These are phyloP conservation scores for Citrullus mucosospermus DNA, from an alignment of 306 rosid species.

Conservation along the genomic window DNA sequence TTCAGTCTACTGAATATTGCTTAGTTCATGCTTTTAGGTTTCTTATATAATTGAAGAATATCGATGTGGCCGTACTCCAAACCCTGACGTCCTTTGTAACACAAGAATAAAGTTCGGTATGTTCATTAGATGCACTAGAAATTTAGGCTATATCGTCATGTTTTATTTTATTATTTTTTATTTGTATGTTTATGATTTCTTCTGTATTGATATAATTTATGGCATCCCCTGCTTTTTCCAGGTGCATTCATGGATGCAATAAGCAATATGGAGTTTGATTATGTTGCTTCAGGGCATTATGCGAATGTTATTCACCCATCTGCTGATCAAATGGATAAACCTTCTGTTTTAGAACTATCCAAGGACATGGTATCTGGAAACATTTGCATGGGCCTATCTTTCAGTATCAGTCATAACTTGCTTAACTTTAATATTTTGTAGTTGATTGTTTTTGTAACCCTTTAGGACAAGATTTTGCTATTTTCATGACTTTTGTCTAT, in stretches of 20 bases:
- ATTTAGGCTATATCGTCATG: background rate
- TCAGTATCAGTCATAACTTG: background rate
- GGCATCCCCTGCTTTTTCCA: slow-evolving; percentile 10
- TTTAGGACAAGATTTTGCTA: background rate
- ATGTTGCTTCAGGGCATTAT: slow-evolving; percentile 92
- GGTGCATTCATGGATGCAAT: slow-evolving; percentile 97
- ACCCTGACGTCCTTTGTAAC: slow-evolving; percentile 90
- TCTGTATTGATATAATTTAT: background rate
- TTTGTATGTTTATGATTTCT: background rate
- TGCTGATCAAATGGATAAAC: slow-evolving; percentile 25
- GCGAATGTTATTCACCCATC: slow-evolving; percentile 66
- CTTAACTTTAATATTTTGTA: background rate
- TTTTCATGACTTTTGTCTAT: background rate
- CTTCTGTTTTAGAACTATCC: slow-evolving; percentile 56
- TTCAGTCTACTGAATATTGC: slow-evolving; percentile 3
- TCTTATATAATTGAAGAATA: slow-evolving; percentile 81
- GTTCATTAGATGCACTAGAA: slow-evolving; percentile 7
- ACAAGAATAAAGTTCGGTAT: slow-evolving; percentile 92
- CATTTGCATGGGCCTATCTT: background rate
- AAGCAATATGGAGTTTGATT: slow-evolving; percentile 59
- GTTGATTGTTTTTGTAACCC: background rate
- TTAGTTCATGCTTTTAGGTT: slow-evolving; percentile 36
- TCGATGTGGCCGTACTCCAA: slow-evolving; percentile 86
- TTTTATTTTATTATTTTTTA: background rate
- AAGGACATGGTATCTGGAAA: slow-evolving; percentile 56